Evolutionary conservation across 352 stramenopile species (phyloP).

Genomic region (Phytophthora uliginosa): DNA sequence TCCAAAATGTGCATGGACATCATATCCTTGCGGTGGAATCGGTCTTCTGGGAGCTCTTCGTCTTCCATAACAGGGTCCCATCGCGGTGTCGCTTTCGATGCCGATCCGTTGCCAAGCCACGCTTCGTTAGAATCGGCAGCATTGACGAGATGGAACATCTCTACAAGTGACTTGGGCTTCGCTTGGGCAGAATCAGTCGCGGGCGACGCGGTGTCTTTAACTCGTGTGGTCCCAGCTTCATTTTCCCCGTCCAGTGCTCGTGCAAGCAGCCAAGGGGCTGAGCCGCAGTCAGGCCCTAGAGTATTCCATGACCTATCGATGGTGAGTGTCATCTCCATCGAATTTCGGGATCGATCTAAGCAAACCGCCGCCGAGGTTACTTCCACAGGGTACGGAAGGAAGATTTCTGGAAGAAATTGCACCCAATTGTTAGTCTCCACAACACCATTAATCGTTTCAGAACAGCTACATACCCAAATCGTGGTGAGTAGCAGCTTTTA

Average conservation of each 20-base stretch:
- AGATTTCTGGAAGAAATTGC: slow-evolving; percentile 42
- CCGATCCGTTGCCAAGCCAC: not conserved
- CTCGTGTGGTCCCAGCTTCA: not conserved
- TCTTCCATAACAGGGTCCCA: slow-evolving; percentile 82
- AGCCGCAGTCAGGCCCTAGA: slow-evolving; percentile 58
- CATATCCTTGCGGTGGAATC: slow-evolving; percentile 86
- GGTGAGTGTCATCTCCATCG: slow-evolving; percentile 40
- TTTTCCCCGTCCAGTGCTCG: slow-evolving; percentile 57
- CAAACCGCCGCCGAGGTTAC: slow-evolving; percentile 42
- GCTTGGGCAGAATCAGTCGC: slow-evolving; percentile 1
- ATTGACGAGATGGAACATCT: slow-evolving; percentile 76
- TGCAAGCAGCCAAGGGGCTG: slow-evolving; percentile 72
- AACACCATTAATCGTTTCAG: not conserved
- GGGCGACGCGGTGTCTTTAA: not conserved
- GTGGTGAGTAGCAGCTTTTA: slow-evolving; percentile 60
- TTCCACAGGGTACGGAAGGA: slow-evolving; percentile 75
- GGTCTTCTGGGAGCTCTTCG: slow-evolving; percentile 82
- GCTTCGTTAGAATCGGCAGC: slow-evolving; percentile 18
- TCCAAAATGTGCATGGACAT: slow-evolving; percentile 91
- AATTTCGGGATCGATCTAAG: slow-evolving; percentile 47
- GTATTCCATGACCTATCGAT: slow-evolving; percentile 73
- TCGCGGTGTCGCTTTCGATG: slow-evolving; percentile 22
- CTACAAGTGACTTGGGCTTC: slow-evolving; percentile 62
- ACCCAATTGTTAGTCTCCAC: not conserved
- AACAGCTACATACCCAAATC: slow-evolving; percentile 51